Base-by-base conservation (phyloP, 1,284 basidiomycete species). In the Butyriboletus appendiculatus region DNA sequence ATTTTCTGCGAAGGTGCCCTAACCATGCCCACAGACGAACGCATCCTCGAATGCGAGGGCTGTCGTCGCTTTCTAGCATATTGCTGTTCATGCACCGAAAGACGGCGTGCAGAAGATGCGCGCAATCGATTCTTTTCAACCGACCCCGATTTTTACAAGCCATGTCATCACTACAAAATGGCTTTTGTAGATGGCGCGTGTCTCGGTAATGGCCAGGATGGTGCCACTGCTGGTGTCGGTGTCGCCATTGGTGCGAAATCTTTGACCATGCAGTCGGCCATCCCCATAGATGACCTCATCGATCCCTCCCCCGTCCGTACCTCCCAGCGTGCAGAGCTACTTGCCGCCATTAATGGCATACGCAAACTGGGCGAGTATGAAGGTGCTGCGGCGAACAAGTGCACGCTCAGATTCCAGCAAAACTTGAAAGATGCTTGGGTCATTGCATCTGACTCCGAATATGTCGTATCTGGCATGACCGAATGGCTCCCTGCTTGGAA, bases 401-500 rank as follows among this genome's bases (percentile, higher is more conserved):
- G 35, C n/a, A 34, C n/a, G 11, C 20, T 24, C 48, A 34, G 32
- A 32, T 34, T 2, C n/a, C 1, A 22, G 11, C 33, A n/a, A 30
- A 28, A 22, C 26, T 26, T 26, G 26, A 26, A 9, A 20, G 15
- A 16, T 1, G 2, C 24, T 18, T 43, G 50, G 40, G 52, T 63
- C 37, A 53, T 73, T 40, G 62, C 61, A 18, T 40, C 30, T 1
- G 52, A 54, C 28, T 62, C 67, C 4, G 70, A 73, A 54, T 73
- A 72, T 49, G 69, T 73, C 10, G 64, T 70, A 16, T 62, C 64
- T 42, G 71, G 73, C 5, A 67, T 71, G 37, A 68, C 69, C 0
- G 65, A 73, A 34, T 47, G 45, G 40, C 30, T 53, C 10, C 48
- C 64, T 5, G 16, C 35, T 26, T 58, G 40, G 41, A 58, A 48